Percentiles rank a stretch among this genome's conserved stretches.
phyloP scores from a whole-genome alignment of 108 stramenopile genomes.

The Skeletonema marinoi region DNA sequence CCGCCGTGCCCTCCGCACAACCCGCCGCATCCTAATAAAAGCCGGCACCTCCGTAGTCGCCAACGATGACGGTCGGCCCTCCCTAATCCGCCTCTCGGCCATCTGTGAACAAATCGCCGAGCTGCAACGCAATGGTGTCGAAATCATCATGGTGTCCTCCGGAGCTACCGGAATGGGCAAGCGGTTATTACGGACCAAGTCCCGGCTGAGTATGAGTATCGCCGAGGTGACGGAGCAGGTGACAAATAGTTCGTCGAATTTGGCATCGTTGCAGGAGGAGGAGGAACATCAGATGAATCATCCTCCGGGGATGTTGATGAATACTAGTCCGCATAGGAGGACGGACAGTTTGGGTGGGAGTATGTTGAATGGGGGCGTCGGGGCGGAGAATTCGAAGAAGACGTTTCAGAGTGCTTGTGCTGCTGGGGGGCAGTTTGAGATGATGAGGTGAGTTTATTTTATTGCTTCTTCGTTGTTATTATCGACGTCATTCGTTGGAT shows the following conservation, averaged over 20 bases:
- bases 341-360: neutral
- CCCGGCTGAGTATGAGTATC: constrained; percentile 66
- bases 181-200: constrained; percentile 70
- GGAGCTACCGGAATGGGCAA: constrained; percentile 91
- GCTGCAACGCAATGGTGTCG: constrained; percentile 67
- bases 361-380: neutral
- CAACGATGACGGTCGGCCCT: constrained; percentile 88
- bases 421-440: constrained; percentile 97
- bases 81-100: constrained; percentile 86
- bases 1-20: constrained; percentile 63
- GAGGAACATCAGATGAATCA: neutral
- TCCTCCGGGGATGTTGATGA: constrained; percentile 12
- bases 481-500: neutral
- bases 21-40: constrained; percentile 83
- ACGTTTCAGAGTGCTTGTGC: constrained; percentile 93
- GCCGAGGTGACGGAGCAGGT: constrained; percentile 40
- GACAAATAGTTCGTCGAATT: neutral
- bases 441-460: constrained; percentile 78
- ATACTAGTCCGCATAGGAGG: constrained; percentile 52
- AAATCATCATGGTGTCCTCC: constrained; percentile 82
- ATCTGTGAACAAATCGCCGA: constrained; percentile 90
- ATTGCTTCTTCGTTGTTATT: neutral
- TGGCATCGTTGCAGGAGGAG: constrained; percentile 8
- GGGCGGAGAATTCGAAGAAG: constrained; percentile 65
- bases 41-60: constrained; percentile 91